phyloP scores from a whole-genome alignment of 306 rosid genomes.

The Amphicarpaea edgeworthii region DNA sequence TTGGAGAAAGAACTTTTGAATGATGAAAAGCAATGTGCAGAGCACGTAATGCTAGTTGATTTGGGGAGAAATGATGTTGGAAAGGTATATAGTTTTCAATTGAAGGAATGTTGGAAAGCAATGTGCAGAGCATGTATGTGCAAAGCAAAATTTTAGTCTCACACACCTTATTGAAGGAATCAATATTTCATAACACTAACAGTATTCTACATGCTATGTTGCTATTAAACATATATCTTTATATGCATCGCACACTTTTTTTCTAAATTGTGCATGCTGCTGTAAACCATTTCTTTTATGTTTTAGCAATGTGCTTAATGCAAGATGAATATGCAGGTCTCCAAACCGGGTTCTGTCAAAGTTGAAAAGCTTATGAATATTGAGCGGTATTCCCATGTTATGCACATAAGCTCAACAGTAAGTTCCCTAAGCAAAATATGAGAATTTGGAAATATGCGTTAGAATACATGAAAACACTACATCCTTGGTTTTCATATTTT shows the following conservation, averaged over 20 bases:
- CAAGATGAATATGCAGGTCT: slow-evolving; percentile 69
- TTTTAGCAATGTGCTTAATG: slow-evolving; percentile 22
- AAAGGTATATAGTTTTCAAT: slow-evolving; percentile 64
- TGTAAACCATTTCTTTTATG: slow-evolving; percentile 25
- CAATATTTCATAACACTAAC: slow-evolving; percentile 22
- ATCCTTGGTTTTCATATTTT: too few relatives aligned
- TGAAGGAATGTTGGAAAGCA: not conserved
- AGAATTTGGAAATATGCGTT: not conserved
- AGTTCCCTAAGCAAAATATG: slow-evolving; percentile 47
- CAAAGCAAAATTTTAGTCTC: slow-evolving; percentile 6
- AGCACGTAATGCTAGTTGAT: slow-evolving; percentile 95
- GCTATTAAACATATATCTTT: slow-evolving; percentile 3
- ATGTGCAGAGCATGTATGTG: not conserved
- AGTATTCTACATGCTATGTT: slow-evolving; percentile 9
- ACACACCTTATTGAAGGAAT: not conserved
- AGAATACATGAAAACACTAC: too few relatives aligned
- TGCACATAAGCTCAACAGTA: slow-evolving; percentile 99
- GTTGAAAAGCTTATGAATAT: slow-evolving; percentile 91
- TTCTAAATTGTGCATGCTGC: slow-evolving; percentile 23
- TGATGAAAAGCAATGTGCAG: slow-evolving; percentile 92
- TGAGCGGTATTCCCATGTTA: slow-evolving; percentile 97
- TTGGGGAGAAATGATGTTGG: slow-evolving; percentile 98
- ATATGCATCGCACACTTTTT: slow-evolving; percentile 6
- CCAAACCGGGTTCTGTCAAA: slow-evolving; percentile 86
- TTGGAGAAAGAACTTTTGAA: slow-evolving; percentile 83